Conservation (phyloP, 352 stramenopile genomes). For the Pythium rishiriense region DNA sequence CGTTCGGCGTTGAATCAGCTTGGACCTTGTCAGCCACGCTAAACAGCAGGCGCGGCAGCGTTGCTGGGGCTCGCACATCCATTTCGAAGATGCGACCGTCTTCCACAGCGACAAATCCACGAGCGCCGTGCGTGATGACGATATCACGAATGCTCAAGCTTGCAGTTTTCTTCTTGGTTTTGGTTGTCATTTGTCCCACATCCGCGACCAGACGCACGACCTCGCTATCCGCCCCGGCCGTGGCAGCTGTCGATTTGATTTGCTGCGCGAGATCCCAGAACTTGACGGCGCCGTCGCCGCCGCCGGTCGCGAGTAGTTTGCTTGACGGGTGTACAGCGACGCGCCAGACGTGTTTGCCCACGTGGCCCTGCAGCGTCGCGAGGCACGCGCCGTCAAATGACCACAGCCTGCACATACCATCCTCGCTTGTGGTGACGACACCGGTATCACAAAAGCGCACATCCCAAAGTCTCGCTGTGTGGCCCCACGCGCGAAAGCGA, state of each 20-base stretch:
- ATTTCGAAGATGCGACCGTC: conserved; percentile 58
- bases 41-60: conserved; percentile 11
- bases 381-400: conserved; percentile 54
- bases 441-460: conserved; percentile 60
- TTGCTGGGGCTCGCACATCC: conserved; percentile 19
- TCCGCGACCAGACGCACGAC: conserved; percentile 9
- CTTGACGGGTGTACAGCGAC: conserved; percentile 56
- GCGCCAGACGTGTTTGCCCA: conserved; percentile 78
- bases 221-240: conserved; percentile 11
- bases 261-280: conserved; percentile 72
- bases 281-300: conserved; percentile 78
- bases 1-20: conserved; percentile 5
- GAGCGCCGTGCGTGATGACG: conserved; percentile 15
- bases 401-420: conserved; percentile 80
- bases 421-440: conserved; percentile 73
- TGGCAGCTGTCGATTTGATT: conserved; percentile 42
- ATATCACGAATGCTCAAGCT: conserved; percentile 30
- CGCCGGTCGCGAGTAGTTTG: conserved; percentile 60
- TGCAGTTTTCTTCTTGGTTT: conserved; percentile 24
- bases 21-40: conserved; percentile 17
- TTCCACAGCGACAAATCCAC: conserved; percentile 64
- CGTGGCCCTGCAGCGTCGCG: conserved; percentile 74
- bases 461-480: conserved; percentile 85
- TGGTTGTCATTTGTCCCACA: background rate
- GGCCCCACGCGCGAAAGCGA: conserved; percentile 77